These are phyloP conservation scores for Botrytis sinoallii DNA, from an alignment of 2,329 filamentous ascomycete genomes.

Conservation along the genomic window DNA sequence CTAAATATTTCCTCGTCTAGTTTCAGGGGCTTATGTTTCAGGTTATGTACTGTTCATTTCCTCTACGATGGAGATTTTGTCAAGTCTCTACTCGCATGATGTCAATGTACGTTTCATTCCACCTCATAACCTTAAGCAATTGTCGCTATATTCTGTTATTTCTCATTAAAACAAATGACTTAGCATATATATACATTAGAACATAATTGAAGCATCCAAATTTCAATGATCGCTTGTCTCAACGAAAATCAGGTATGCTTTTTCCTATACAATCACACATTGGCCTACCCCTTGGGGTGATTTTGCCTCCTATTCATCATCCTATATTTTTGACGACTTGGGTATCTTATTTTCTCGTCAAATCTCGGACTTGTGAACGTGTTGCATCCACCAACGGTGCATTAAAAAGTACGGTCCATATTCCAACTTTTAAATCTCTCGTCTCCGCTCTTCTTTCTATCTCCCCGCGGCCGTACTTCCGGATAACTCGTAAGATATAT, in stretches of 20 bases:
- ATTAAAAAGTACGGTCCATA: background rate
- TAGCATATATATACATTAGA: background rate
- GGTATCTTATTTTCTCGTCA: background rate
- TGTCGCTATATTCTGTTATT: background rate
- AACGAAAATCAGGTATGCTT: background rate
- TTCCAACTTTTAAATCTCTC: no score
- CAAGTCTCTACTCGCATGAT: background rate
- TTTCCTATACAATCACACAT: background rate
- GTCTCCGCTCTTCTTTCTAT: background rate
- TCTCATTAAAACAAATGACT: background rate
- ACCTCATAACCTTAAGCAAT: background rate
- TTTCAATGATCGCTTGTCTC: background rate
- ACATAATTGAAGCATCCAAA: background rate
- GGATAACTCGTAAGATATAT: background rate
- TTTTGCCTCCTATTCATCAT: background rate
- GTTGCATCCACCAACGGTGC: no score
- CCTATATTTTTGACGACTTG: background rate
- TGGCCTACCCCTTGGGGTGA: background rate
- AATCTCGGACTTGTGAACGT: background rate
- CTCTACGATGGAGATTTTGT: background rate
- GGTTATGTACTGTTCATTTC: background rate
- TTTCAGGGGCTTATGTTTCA: background rate
- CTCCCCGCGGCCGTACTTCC: background rate
- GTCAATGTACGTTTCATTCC: background rate
- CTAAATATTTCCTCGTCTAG: background rate